Base-by-base conservation (phyloP, 345 rosid species). In the Xanthoceras sorbifolium region DNA sequence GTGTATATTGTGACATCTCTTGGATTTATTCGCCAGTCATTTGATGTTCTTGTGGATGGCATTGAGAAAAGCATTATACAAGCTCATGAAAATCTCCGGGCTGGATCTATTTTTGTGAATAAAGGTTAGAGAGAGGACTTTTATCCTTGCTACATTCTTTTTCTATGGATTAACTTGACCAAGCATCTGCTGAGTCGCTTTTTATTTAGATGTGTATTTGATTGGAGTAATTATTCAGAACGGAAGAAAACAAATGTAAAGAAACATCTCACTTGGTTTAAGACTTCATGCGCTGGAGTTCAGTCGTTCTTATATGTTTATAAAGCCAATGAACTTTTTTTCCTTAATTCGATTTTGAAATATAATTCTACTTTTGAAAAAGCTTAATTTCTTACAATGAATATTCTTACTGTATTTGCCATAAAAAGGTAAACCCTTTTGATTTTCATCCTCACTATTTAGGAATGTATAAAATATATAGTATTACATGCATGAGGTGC, bases 1-100 rank as follows among this genome's bases (percentile, higher is more conserved):
- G 90, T 86, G 46, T 96, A 96, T 84, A 85, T 91, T 9, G 85
- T 96, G 34, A 93, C 99, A 62, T 96, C 99, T 48, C 90, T 96
- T 70, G 99, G 99, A 59, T 96, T 93, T 80, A 98, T 96, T 69
- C 91, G 90, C 26, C 97, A 93, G 84, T 96, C 98, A 28, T 96
- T 96, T 86, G 98, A 93, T 87, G 95, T 78, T 42, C 83, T 96
- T 79, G 99, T 96, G 10, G 92, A 93, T 88, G 99, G 99, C 64
- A 96, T 96, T 50, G 99, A 93, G 90, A 87, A 86, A 63, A 89
- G 92, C 84, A 91, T 93, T 62, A 79, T 92, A 46, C 89, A 87
- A 82, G 99, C 99, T 85, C 99, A 96, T 69, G 91, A 92, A 74
- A 93, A 92, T 86, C 93, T 96, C 57, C 94, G 85, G 38, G 91